Conservation (phyloP, 2,329 filamentous ascomycete species). For the Coleophoma cylindrospora region DNA sequence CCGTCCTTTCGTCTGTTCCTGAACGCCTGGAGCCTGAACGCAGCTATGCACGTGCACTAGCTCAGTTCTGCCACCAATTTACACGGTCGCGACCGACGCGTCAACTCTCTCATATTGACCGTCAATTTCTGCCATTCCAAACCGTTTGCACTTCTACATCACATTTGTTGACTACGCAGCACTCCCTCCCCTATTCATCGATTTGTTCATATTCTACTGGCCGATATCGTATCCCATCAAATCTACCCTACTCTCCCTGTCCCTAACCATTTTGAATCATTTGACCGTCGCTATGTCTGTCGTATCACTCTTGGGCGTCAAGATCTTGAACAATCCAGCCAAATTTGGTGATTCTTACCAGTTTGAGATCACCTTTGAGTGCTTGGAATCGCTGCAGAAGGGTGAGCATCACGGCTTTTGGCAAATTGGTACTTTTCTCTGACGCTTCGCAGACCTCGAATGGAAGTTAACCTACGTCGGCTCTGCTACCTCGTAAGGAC, state of each 20-base stretch:
- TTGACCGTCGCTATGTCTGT: conserved; percentile 69
- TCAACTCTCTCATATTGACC: too few relatives aligned
- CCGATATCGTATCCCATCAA: not conserved
- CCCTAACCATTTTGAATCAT: not conserved
- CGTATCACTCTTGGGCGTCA: conserved; percentile 90
- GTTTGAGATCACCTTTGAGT: conserved; percentile 99
- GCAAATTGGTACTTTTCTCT: conserved; percentile 31
- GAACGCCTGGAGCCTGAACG: too few relatives aligned
- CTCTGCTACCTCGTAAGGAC: conserved; percentile 86
- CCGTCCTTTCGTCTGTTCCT: too few relatives aligned
- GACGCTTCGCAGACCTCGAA: conserved; percentile 63
- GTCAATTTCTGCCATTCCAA: not conserved
- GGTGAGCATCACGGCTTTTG: conserved; percentile 43
- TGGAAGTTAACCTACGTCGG: conserved; percentile 99
- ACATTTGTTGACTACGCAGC: not conserved
- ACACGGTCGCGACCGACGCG: too few relatives aligned
- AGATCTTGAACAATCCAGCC: conserved; percentile 95
- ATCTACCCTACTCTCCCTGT: not conserved
- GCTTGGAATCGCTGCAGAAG: conserved; percentile 89
- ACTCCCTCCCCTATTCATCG: not conserved
- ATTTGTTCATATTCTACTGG: not conserved
- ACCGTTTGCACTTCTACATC: not conserved
- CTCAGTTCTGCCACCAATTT: too few relatives aligned
- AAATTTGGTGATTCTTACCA: conserved; percentile 89
- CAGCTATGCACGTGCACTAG: too few relatives aligned